Conservation (phyloP, 257 asterid species). For the Nyctanthes arbortristis region DNA sequence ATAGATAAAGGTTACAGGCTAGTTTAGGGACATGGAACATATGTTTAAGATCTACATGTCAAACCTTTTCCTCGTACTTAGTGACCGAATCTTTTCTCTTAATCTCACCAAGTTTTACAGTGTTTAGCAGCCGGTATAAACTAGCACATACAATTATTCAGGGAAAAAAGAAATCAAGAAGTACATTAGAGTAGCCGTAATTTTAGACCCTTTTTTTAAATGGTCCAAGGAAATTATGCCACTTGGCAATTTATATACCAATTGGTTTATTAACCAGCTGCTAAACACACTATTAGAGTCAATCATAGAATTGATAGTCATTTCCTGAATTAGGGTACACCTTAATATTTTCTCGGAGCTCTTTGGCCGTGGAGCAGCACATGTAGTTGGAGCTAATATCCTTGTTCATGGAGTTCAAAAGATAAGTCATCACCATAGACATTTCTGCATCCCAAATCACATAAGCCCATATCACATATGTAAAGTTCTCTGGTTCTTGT, state of each 20-base stretch:
- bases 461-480: neutral
- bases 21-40: slow-evolving; percentile 18
- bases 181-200: no score
- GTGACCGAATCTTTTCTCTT: neutral
- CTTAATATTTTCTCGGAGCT: neutral
- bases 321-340: no score
- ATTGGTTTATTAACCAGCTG: no score
- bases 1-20: neutral
- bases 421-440: neutral
- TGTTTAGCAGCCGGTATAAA: no score
- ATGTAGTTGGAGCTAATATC: neutral
- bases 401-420: neutral
- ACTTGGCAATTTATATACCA: no score
- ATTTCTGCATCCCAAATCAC: no score
- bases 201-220: no score
- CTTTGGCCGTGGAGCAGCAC: slow-evolving; percentile 3
- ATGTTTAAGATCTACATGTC: neutral
- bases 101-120: slow-evolving; percentile 1
- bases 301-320: neutral
- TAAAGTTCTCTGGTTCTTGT: neutral
- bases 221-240: no score
- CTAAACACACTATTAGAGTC: no score
- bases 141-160: no score
- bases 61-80: neutral
- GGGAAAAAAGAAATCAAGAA: no score